Evolutionary conservation across 345 rosid genomes (phyloP).

Genomic region (rapeseed (Brassica napus)): DNA sequence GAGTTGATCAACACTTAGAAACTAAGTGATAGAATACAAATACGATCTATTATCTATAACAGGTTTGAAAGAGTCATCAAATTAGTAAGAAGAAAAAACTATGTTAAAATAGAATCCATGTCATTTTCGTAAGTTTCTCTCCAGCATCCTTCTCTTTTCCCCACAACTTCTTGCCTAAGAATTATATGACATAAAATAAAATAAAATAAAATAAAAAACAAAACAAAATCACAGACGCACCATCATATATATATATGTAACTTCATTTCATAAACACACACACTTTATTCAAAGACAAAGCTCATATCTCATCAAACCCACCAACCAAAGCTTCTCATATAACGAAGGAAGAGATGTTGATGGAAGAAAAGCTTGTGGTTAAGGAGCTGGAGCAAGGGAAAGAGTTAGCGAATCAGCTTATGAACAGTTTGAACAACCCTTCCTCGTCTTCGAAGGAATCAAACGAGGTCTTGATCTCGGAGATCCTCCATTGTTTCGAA

Average conservation of each 20-base stretch:
- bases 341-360: conserved; percentile 19
- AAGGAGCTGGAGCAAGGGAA: conserved; percentile 62
- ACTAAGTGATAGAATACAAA: background rate
- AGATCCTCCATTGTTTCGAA: conserved; percentile 55
- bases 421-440: conserved; percentile 42
- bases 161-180: conserved; percentile 31
- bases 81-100: background rate
- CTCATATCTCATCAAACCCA: conserved; percentile 21
- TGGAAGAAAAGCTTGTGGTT: conserved; percentile 49
- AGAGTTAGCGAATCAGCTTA: conserved; percentile 52
- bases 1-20: background rate
- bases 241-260: background rate
- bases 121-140: conserved; percentile 22
- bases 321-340: background rate
- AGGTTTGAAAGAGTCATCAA: conserved; percentile 17
- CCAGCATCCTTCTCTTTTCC: conserved; percentile 28
- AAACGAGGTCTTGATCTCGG: conserved; percentile 43
- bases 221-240: background rate
- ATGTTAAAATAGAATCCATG: background rate
- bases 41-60: background rate
- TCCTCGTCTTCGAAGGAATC: conserved; percentile 37
- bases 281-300: background rate
- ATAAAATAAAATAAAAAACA: background rate
- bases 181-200: background rate
- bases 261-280: background rate